phyloP scores from a whole-genome alignment of 139 green algal species.

The Mesotaenium endlicherianum region DNA sequence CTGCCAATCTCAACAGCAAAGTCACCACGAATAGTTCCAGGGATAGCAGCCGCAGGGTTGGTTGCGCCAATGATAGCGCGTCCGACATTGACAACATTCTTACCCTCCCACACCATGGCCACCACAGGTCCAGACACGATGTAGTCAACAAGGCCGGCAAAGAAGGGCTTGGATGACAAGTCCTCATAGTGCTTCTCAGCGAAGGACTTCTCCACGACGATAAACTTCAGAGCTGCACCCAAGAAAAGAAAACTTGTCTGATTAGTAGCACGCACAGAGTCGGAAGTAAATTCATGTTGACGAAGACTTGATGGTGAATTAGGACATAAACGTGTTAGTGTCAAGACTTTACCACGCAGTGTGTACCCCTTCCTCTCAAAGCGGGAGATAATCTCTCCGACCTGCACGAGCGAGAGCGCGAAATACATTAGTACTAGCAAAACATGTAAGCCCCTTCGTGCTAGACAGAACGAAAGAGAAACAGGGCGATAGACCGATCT shows the following conservation, averaged over 20 bases:
- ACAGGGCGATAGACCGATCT: too few species aligned
- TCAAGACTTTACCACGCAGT: slow-evolving; percentile 32
- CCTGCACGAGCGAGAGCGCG: too few species aligned
- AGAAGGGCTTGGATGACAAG: slow-evolving; percentile 90
- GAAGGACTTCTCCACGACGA: slow-evolving; percentile 62
- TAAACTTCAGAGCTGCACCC: slow-evolving; percentile 68
- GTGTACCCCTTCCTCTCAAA: slow-evolving; percentile 73
- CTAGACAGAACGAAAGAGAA: too few species aligned
- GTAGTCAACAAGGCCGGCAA: slow-evolving; percentile 90
- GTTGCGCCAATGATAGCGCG: slow-evolving; percentile 88
- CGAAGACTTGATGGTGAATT: not conserved
- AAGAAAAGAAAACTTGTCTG: not conserved
- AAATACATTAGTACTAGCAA: too few species aligned
- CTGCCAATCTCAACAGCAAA: slow-evolving; percentile 78
- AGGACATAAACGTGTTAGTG: not conserved
- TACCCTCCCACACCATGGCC: slow-evolving; percentile 95
- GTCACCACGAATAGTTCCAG: slow-evolving; percentile 92
- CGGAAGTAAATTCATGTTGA: not conserved
- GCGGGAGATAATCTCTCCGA: slow-evolving; percentile 86
- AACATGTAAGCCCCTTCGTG: too few species aligned
- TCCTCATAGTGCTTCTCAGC: slow-evolving; percentile 93
- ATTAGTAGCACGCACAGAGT: too few species aligned
- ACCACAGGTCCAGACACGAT: slow-evolving; percentile 96
- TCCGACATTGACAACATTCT: slow-evolving; percentile 85
- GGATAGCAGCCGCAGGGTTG: slow-evolving; percentile 87